These are phyloP conservation scores for Cornus florida DNA, from an alignment of 148 eudicot species.

Conservation along the genomic window DNA sequence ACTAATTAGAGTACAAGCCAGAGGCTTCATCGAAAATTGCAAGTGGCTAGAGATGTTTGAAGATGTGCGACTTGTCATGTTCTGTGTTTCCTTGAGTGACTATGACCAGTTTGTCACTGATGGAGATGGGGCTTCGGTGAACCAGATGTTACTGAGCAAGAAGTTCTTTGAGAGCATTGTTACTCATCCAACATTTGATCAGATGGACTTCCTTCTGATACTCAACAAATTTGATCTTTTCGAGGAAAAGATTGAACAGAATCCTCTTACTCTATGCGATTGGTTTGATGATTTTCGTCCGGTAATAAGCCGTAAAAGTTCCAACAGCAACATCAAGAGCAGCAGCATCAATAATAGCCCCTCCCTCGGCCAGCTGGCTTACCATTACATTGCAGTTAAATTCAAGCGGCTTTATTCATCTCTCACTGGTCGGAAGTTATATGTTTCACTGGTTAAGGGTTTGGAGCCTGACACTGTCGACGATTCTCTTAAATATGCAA, in stretches of 20 bases:
- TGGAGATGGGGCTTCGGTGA: conserved; percentile 48
- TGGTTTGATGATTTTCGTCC: conserved; percentile 97
- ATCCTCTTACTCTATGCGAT: conserved; percentile 69
- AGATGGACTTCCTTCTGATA: conserved; percentile 74
- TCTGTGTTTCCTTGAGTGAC: conserved; percentile 73
- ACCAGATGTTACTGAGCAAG: conserved; percentile 77
- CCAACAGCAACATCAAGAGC: conserved; percentile 43
- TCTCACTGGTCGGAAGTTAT: conserved; percentile 73
- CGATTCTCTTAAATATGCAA: conserved; percentile 70
- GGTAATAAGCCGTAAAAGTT: conserved; percentile 57
- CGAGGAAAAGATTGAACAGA: conserved; percentile 78
- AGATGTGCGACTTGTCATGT: conserved; percentile 83
- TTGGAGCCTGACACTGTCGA: conserved; percentile 82
- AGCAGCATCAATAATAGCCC: conserved; percentile 58
- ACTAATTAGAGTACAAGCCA: conserved; percentile 87
- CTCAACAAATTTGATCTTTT: conserved; percentile 78
- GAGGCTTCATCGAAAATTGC: conserved; percentile 80
- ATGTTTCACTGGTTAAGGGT: conserved; percentile 74
- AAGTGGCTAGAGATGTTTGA: conserved; percentile 97
- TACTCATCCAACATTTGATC: conserved; percentile 80
- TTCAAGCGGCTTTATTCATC: conserved; percentile 81
- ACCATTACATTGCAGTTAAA: conserved; percentile 81
- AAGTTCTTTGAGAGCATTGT: conserved; percentile 81
- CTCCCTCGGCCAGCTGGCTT: conserved; percentile 79
- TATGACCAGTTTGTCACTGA: conserved; percentile 62